Evolutionary conservation across 768 basidiomycete genomes (phyloP).

Genomic region (Suillus alpinus): DNA sequence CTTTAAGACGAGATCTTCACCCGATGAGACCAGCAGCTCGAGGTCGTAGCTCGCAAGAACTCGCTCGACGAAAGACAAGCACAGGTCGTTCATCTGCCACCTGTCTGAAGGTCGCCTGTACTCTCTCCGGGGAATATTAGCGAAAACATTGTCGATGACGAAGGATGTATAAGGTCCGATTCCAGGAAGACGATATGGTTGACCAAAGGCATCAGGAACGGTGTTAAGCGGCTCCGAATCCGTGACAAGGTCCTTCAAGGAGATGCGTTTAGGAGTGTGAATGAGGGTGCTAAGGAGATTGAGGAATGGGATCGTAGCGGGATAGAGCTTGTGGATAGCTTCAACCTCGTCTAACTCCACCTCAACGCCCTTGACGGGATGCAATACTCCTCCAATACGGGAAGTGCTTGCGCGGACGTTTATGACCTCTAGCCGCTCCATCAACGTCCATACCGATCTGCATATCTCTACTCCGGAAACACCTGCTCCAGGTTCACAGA

Average conservation of each 20-base stretch:
- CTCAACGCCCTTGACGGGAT: conserved; percentile 74
- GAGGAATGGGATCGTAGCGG: conserved; percentile 86
- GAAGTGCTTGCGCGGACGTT: conserved; percentile 54
- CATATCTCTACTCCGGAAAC: conserved; percentile 73
- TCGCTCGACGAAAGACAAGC: conserved; percentile 82
- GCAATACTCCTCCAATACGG: conserved; percentile 31
- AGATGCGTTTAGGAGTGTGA: conserved; percentile 74
- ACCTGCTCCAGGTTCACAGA: conserved; percentile 80
- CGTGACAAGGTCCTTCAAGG: conserved; percentile 54
- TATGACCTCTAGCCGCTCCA: conserved; percentile 84
- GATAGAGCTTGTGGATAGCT: conserved; percentile 72
- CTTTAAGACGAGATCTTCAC: conserved; percentile 51
- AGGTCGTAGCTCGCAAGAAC: conserved; percentile 80
- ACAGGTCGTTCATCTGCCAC: conserved; percentile 85
- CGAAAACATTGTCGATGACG: conserved; percentile 86
- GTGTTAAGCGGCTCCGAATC: conserved; percentile 67
- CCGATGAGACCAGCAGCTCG: conserved; percentile 59
- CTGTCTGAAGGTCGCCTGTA: conserved; percentile 73
- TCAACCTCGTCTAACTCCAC: conserved; percentile 89
- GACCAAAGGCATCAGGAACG: conserved; percentile 77
- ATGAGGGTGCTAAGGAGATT: conserved; percentile 78
- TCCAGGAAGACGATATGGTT: conserved; percentile 76
- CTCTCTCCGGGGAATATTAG: conserved; percentile 70
- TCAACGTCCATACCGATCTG: conserved; percentile 75
- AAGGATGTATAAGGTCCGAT: conserved; percentile 83